Base-by-base conservation (phyloP, 2,329 filamentous ascomycete genomes). In the Penicillium nordicum region DNA sequence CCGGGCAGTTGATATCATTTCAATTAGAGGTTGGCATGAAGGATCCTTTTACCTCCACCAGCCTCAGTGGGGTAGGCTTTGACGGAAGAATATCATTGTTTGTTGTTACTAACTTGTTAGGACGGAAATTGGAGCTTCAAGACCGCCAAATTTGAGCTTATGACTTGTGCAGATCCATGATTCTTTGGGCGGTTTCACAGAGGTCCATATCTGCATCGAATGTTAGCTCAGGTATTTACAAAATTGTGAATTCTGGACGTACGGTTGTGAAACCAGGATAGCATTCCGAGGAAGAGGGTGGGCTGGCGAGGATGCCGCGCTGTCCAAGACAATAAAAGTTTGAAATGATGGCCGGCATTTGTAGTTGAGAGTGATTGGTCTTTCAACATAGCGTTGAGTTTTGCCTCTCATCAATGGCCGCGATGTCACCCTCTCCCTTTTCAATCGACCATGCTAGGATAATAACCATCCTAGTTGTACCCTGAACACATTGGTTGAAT, bases 191-290 rank as follows among this genome's bases (percentile, higher is more conserved):
- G 0, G 67, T 64, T 30, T 63, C 57, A 8, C 54, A 46, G 5
- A 10, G 70, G 69, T 16, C 64, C 67, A 23, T 70, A 60, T 37
- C 69, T 72, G 36, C 11, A 12, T 29, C 3, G 0, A 43, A 12
- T 7, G 45, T 68, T 48, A 68, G 63, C 25, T 29, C 14, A 12
- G 16, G 40, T 16, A 47, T 14, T 38, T 9, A 23, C 5, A 29
- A n/a, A 10, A 6, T 9, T 7, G 2, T 1, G 7, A 29, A 18
- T 14, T 14, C 32, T 23, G 30, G 4, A 65, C 67, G 14, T 60
- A 72, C 66, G 69, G 69, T 32, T 70, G 68, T 7, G 64, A 50
- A 11, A 71, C 40, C 30, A 64, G 64, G 10, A 69, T 54, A 3
- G 66, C 58, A 4, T 67, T 66, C 1, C 51, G 50, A 0, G 55